Evolutionary conservation across 139 green algal genomes (phyloP).

Genomic region (Gonium pectorale): DNA sequence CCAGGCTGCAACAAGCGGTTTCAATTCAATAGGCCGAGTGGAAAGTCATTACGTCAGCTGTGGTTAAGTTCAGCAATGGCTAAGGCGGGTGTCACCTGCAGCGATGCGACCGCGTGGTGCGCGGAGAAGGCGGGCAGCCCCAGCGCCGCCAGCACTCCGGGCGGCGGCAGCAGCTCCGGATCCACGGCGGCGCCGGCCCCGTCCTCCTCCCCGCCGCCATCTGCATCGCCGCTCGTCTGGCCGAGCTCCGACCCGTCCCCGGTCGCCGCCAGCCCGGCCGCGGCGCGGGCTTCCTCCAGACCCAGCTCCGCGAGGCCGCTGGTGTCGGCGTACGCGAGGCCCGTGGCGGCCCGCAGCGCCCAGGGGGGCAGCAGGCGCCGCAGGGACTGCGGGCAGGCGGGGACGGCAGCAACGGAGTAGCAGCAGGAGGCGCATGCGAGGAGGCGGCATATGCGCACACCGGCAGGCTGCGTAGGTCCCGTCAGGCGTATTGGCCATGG

Average conservation of each 20-base stretch:
- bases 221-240: not conserved
- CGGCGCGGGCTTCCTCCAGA: not conserved
- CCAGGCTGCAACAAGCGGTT: too few relatives aligned
- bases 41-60: too few relatives aligned
- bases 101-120: not conserved
- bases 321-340: conserved; percentile 15
- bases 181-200: not conserved
- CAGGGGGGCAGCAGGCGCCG: not conserved
- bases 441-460: too few relatives aligned
- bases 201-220: not conserved
- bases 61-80: too few relatives aligned
- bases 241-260: not conserved
- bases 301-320: not conserved
- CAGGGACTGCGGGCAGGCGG: not conserved
- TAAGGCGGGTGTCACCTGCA: conserved; percentile 14
- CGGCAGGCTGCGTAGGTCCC: too few relatives aligned
- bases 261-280: not conserved
- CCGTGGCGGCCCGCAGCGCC: not conserved
- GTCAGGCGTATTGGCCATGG: too few relatives aligned
- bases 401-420: not conserved
- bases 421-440: not conserved
- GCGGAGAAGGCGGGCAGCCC: conserved; percentile 8
- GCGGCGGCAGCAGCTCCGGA: not conserved
- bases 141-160: conserved; percentile 4
- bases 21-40: too few relatives aligned